phyloP scores from a whole-genome alignment of 1,139 yeast species.

The Suhomyces bokatorum region DNA sequence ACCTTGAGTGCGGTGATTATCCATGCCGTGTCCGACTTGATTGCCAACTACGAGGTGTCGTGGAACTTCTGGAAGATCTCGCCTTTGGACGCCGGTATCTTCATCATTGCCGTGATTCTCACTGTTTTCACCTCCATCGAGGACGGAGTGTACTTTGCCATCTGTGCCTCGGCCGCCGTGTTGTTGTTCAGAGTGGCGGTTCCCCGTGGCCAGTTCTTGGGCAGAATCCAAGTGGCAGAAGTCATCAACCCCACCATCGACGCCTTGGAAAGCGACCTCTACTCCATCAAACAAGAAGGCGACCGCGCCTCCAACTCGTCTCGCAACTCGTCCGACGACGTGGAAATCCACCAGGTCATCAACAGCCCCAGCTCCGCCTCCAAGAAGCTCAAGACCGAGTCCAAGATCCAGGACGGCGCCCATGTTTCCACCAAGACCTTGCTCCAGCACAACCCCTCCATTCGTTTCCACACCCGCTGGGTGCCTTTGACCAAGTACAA shows the following conservation, averaged over 20 bases:
- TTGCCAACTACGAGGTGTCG: slow-evolving; percentile 71
- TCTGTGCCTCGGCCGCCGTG: slow-evolving; percentile 78
- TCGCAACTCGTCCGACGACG: slow-evolving; percentile 24
- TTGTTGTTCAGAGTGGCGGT: slow-evolving; percentile 73
- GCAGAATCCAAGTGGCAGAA: slow-evolving; percentile 70
- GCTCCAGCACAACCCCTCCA: slow-evolving; percentile 28
- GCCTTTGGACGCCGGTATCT: slow-evolving; percentile 78
- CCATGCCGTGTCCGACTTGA: slow-evolving; percentile 90
- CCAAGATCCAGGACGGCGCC: slow-evolving; percentile 18
- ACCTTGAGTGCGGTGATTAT: slow-evolving; percentile 83
- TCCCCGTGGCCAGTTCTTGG: slow-evolving; percentile 82
- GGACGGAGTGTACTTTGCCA: slow-evolving; percentile 86
- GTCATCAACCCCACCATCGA: slow-evolving; percentile 57
- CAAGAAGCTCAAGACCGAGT: slow-evolving; percentile 19
- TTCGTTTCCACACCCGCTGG: slow-evolving; percentile 70
- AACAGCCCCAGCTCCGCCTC: slow-evolving; percentile 21
- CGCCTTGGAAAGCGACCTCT: slow-evolving; percentile 12
- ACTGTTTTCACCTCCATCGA: slow-evolving; percentile 84
- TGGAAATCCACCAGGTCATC: slow-evolving; percentile 48
- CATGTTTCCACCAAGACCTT: slow-evolving; percentile 25
- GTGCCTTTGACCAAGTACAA: slow-evolving; percentile 65
- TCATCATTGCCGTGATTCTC: slow-evolving; percentile 72
- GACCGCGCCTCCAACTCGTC: slow-evolving; percentile 12
- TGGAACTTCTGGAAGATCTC: slow-evolving; percentile 73
- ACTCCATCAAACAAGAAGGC: slow-evolving; percentile 13